phyloP scores from a whole-genome alignment of 805 yeast species.

The Starmera amethionina region DNA sequence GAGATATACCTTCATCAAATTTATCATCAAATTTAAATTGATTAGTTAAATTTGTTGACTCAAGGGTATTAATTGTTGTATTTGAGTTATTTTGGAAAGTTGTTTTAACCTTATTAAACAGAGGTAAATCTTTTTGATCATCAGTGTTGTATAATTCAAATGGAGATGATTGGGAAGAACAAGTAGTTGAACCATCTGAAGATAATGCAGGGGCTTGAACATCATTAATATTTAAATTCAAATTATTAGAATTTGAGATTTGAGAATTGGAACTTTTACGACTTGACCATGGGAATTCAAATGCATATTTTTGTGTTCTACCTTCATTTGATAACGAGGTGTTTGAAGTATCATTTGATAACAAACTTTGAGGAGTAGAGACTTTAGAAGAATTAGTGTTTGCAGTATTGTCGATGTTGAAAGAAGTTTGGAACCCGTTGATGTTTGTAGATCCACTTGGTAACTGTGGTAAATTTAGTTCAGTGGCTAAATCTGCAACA shows the following conservation, averaged over 20 bases:
- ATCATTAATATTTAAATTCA: too few species aligned
- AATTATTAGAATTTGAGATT: conserved; percentile 1
- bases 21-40: conserved; percentile 28
- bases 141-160: conserved; percentile 18
- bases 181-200: conserved; percentile 18
- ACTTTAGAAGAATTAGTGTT: conserved; percentile 8
- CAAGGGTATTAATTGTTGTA: too few species aligned
- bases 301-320: conserved; percentile 25
- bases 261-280: conserved; percentile 12
- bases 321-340: not conserved
- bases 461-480: conserved; percentile 19
- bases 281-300: conserved; percentile 45
- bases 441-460: conserved; percentile 2
- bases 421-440: not conserved
- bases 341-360: not conserved
- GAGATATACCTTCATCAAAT: conserved; percentile 62
- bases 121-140: conserved; percentile 14
- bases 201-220: conserved; percentile 14
- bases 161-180: conserved; percentile 17
- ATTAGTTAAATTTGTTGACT: not conserved
- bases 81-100: not conserved
- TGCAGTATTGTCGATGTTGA: not conserved
- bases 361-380: conserved; percentile 1
- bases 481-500: conserved; percentile 13
- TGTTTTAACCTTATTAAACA: conserved; percentile 7